Evolutionary conservation across 805 yeast genomes (phyloP).

Genomic region (Ogataea pini): DNA sequence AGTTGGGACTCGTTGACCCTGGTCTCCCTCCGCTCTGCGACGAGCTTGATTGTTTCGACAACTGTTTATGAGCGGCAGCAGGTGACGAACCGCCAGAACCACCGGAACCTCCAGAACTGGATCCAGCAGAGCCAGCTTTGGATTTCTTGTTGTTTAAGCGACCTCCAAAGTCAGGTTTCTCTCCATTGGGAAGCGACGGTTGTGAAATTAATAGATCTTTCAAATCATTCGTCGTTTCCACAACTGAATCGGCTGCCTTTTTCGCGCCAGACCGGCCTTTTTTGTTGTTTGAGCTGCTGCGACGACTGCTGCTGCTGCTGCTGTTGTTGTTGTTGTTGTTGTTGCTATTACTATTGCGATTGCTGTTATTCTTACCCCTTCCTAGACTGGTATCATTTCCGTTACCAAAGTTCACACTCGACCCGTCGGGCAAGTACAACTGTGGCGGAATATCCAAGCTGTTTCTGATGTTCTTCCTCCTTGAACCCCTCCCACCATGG

Average conservation of each 20-base stretch:
- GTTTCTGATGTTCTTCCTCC: slow-evolving; percentile 35
- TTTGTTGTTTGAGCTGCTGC: slow-evolving; percentile 14
- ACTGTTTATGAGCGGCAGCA: slow-evolving; percentile 8
- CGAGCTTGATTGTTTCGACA: slow-evolving; percentile 10
- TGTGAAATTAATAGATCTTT: slow-evolving; percentile 22
- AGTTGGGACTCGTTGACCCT: slow-evolving; percentile 15
- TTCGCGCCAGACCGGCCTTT: slow-evolving; percentile 19
- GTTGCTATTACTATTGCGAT: neutral
- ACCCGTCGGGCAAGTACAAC: slow-evolving; percentile 34
- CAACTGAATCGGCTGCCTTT: slow-evolving; percentile 24
- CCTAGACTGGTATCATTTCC: neutral
- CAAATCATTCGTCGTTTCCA: slow-evolving; percentile 24
- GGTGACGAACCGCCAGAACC: slow-evolving; percentile 3
- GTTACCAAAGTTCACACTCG: slow-evolving; percentile 31
- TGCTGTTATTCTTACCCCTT: slow-evolving; percentile 8
- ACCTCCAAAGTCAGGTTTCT: slow-evolving; percentile 25
- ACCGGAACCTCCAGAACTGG: neutral
- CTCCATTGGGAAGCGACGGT: slow-evolving; percentile 25
- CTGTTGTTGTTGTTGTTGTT: slow-evolving; percentile 16
- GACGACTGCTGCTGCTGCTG: slow-evolving; percentile 13
- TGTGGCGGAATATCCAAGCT: slow-evolving; percentile 33
- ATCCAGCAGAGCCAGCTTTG: slow-evolving; percentile 3
- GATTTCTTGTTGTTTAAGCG: slow-evolving; percentile 3
- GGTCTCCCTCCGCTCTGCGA: slow-evolving; percentile 9
- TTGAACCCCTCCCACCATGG: slow-evolving; percentile 26